A percentile compares a stretch with the other conserved stretches of the same genome.
phyloP scores from a whole-genome alignment of 257 asterid species.

The Verbena officinalis region DNA sequence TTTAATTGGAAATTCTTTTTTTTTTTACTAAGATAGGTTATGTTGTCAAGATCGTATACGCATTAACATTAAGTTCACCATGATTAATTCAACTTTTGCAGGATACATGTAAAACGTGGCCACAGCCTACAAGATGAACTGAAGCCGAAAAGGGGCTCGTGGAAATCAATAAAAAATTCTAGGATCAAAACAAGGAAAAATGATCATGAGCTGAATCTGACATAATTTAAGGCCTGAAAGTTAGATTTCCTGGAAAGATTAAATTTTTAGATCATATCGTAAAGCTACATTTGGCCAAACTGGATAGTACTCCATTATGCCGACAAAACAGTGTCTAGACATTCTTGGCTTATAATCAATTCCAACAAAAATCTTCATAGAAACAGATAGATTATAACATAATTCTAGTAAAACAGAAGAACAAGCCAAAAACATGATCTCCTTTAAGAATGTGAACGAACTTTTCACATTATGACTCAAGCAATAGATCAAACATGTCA shows the following conservation, averaged over 20 bases:
- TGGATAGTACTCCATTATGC: background rate
- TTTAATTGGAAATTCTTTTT: background rate
- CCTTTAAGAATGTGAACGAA: background rate
- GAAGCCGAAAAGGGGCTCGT: no score
- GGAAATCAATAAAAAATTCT: no score
- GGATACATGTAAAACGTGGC: no score
- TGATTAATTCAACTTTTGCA: no score
- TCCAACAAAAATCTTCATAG: background rate
- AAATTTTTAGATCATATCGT: background rate
- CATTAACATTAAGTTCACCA: no score
- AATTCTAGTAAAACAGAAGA: background rate
- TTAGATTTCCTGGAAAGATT: background rate
- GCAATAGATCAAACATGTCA: conserved; percentile 14
- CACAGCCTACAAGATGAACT: no score
- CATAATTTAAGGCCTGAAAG: background rate
- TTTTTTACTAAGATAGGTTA: no score
- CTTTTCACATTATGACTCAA: background rate
- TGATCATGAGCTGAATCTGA: background rate
- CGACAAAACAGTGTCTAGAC: background rate
- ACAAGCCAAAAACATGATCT: background rate
- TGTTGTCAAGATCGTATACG: no score
- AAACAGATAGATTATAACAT: no score
- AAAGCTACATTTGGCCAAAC: background rate
- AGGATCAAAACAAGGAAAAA: background rate
- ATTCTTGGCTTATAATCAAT: background rate